A percentile compares a stretch with the other conserved stretches of the same genome.
These are phyloP conservation scores for Tillandsia leiboldiana DNA, from an alignment of 176 grass and related monocot species.

Conservation along the genomic window DNA sequence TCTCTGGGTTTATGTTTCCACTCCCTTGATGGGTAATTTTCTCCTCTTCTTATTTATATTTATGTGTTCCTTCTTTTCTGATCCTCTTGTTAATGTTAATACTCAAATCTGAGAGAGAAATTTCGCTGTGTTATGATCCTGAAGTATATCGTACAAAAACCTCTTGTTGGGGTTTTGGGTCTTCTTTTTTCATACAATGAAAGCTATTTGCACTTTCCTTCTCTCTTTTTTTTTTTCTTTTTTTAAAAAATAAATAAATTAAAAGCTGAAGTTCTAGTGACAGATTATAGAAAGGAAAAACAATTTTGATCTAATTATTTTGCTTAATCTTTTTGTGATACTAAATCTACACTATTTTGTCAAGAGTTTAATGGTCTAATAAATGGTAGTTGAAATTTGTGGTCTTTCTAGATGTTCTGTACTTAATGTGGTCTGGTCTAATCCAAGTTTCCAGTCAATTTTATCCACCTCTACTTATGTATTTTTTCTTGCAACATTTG, in stretches of 20 bases:
- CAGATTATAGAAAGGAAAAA: neutral
- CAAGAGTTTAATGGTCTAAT: neutral
- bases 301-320: neutral
- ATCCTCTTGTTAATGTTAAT: neutral
- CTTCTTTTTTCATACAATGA: no score
- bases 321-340: neutral
- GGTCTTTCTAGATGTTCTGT: neutral
- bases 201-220: no score
- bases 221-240: neutral
- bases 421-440: neutral
- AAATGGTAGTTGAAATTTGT: neutral
- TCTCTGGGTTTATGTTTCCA: no score
- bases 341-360: neutral
- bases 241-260: neutral
- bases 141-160: no score
- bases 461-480: neutral
- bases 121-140: no score
- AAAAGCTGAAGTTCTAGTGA: neutral
- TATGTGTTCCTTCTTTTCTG: neutral
- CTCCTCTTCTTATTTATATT: neutral
- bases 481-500: neutral
- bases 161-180: no score
- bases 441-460: neutral
- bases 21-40: neutral
- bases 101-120: neutral